These are phyloP conservation scores for Ganoderma lucidum DNA, from an alignment of 1,284 basidiomycete genomes.

Conservation along the genomic window DNA sequence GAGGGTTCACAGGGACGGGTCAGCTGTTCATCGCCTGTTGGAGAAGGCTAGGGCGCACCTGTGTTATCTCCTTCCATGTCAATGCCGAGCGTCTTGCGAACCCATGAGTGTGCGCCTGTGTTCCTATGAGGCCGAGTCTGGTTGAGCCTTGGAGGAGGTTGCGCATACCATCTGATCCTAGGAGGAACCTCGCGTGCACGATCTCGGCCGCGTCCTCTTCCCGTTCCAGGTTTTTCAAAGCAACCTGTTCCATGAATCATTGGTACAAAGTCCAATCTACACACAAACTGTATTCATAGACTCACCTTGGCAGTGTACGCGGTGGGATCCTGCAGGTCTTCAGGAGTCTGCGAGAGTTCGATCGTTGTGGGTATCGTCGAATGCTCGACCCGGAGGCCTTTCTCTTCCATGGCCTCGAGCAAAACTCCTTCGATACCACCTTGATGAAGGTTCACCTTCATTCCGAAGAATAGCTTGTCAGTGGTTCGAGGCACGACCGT, in stretches of 20 bases:
- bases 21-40: not conserved
- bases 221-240: conserved; percentile 43
- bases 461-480: no score
- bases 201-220: conserved; percentile 48
- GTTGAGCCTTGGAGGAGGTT: not conserved
- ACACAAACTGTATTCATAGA: not conserved
- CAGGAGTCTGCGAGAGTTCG: conserved; percentile 54
- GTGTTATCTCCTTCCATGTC: conserved; percentile 83
- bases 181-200: conserved; percentile 60
- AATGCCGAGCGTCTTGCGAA: conserved; percentile 72
- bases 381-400: conserved; percentile 62
- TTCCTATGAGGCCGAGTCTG: not conserved
- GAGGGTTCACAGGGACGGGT: not conserved
- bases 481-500: no score
- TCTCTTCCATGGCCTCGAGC: conserved; percentile 63
- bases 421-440: conserved; percentile 78
- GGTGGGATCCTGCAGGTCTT: conserved; percentile 48
- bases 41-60: conserved; percentile 39
- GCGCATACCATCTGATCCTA: conserved; percentile 59
- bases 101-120: conserved; percentile 83
- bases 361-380: conserved; percentile 64
- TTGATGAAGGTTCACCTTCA: conserved; percentile 77
- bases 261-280: not conserved
- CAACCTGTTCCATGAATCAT: conserved; percentile 38
- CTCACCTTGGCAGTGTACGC: conserved; percentile 66